Base-by-base conservation (phyloP, 495 filamentous ascomycete genomes). In the Aspergillus carlsbadensis region DNA sequence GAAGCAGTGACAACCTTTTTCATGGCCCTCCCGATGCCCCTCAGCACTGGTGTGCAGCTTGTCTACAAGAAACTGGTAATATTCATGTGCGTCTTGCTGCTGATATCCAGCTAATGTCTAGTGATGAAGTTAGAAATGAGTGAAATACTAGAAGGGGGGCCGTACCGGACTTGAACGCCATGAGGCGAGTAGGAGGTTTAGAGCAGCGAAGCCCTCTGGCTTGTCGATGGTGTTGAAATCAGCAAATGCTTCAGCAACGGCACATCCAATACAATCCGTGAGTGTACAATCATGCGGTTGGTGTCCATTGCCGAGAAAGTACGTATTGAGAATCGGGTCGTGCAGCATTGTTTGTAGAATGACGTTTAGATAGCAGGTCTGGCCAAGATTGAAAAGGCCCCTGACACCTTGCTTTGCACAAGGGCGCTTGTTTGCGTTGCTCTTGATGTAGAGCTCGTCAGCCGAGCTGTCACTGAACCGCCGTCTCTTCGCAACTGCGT, bases 71-170 rank as follows among this genome's bases (percentile, higher is more conserved):
- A 95, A 96, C 66, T 94, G 89, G 73, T 96, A 91, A 70, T 92
- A 97, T 65, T 97, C 92, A 67, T 97, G 92, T 1, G 92, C 91
- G 66, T 97, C 92, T 72, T 96, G 92, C 70, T 96, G 91, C 56
- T 89, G 86, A 63, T 93, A 92, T n/a, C 91, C 90, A 10, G 90
- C 88, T 22, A 96, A 79, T n/a, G 87, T 82, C 78, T 92, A 74
- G 78, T 75, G 10, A 24, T 29, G 26, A 6, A 8, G 41, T 64
- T 21, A 58, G 49, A 43, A 29, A 21, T 15, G n/a, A n/a, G 26
- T 26, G 31, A 17, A 1, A 22, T 7, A 14, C 10, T 14, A 14
- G 2, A 6, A 17, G 13, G 20, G 20, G n/a, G 33, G n/a, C 52
- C 70, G 50, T 68, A 82, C 87, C 51, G 77, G 72, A 59, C 76